Evolutionary conservation across 1,139 yeast genomes (phyloP), one percentile per base, ranked within the genome.

Genomic region (Lodderomyces theae): DNA sequence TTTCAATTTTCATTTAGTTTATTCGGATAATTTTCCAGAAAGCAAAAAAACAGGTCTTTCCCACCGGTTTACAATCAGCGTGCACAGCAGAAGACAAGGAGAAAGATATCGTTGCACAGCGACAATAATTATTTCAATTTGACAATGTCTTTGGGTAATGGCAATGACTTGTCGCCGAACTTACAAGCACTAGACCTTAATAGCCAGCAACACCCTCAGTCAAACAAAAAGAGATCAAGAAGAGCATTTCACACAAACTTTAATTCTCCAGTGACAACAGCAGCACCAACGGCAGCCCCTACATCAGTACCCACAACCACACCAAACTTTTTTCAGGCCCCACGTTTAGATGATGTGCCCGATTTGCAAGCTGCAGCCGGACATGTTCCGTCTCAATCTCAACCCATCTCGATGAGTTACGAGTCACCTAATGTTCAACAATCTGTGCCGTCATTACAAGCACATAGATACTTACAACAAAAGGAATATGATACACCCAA

Each of bases 401-500:
- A 31, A 31, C 7, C 39, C 15, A 38, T 47, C 26, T 34, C 38
- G 23, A 42, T 34, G 33, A 44, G 42, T 32, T 28, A 28, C 31
- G 31, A 28, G 31, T 28, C 31, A 28, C 32, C 31, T 11, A 21
- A 17, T 15, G 16, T 17, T 4, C 21, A 35, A 11, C 31, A 24
- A 12, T 35, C 42, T 7, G 42, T 48, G 34, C 71, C 80, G 21
- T 72, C 84, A 3, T 66, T 87, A 16, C 73, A 82, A 2, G 72
- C 67, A 3, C 75, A 78, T 45, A 71, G 95, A 47, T 68, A 70
- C 53, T 61, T 60, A 19, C 76, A 76, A 37, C 88, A 84, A 56
- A 57, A 60, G 35, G 72, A 59, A 46, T 79, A 64, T 57, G 60
- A 60, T 58, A 57, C 63, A 4, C 61, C 65, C 1, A 46, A 50